phyloP scores from a whole-genome alignment of 805 yeast genomes.

The Metschnikowia arizonensis region DNA sequence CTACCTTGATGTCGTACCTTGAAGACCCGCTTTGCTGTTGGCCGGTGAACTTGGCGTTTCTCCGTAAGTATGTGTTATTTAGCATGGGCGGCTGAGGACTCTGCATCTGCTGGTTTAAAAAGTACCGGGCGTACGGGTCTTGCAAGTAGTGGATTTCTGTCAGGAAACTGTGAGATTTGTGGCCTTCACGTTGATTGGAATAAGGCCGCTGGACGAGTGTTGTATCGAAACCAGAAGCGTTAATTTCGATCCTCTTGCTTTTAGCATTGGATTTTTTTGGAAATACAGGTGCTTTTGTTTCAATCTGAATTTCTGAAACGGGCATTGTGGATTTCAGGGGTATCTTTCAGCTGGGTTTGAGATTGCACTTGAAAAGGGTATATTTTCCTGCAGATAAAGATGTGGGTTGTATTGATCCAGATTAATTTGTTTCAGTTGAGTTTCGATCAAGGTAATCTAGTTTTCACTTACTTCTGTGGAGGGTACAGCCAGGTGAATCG shows the following conservation, averaged over 20 bases:
- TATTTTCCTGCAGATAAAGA: neutral
- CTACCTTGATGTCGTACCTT: constrained; percentile 64
- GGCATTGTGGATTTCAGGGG: constrained; percentile 8
- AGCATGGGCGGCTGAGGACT: constrained; percentile 20
- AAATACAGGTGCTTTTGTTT: neutral
- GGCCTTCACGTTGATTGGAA: neutral
- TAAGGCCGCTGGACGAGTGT: neutral
- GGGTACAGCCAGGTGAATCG: too few relatives aligned
- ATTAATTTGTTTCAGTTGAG: too few relatives aligned
- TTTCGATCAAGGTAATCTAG: too few relatives aligned
- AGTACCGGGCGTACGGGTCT: constrained; percentile 11
- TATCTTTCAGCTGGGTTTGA: neutral
- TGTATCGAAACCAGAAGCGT: constrained; percentile 7
- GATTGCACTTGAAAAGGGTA: neutral
- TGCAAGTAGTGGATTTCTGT: constrained; percentile 1
- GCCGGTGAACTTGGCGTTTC: constrained; percentile 62
- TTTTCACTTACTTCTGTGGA: too few relatives aligned
- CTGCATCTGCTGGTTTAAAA: constrained; percentile 7
- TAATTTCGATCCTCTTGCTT: constrained; percentile 5
- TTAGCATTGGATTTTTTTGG: neutral
- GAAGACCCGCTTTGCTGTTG: constrained; percentile 66
- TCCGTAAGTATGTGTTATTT: constrained; percentile 47
- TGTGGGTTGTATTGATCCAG: neutral
- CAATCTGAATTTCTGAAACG: constrained; percentile 9
- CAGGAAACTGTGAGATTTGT: neutral